Base-by-base conservation (phyloP, 2,329 filamentous ascomycete genomes). In the Onygenales sp. region DNA sequence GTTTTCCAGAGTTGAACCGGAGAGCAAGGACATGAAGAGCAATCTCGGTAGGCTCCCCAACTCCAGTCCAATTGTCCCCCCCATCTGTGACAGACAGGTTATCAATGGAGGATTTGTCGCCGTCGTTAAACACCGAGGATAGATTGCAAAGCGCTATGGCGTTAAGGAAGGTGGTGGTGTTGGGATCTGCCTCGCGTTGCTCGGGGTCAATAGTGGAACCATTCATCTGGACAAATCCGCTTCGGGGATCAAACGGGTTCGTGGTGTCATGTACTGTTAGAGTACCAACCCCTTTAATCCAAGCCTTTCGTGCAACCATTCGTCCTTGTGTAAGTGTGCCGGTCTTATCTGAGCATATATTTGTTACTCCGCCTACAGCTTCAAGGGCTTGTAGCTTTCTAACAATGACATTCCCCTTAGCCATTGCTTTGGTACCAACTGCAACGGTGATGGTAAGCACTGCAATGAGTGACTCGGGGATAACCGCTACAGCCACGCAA, bases 21-120 rank as follows among this genome's bases (percentile, higher is more conserved):
- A 77, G 77, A 9, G 81, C 80, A 62, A 86, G 84, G 0, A 86
- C 83, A 58, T 85, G 82, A 36, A 86, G 82, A 2, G 83, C 83
- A 54, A 86, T 84, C 59, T 86, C 83, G 4, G 83, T 85, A 0
- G 80, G 79, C 53, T 83, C 81, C 53, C 81, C 82, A 40, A 78
- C 75, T 14, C 77, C 79, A 49, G 77, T 72, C 81, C 81, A 84
- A 42, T 73, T 66, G 10, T 69, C 64, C 27, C 71, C 65, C 17
- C 67, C 67, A 53, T 49, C 52, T 6, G 45, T 39, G 8, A 46
- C 43, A 8, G 53, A 54, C 43, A 51, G 51, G 34, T 54, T 54
- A 32, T 57, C 52, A 33, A 52, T 32, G 4, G 56, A 57, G n/a
- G 37, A 9, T 32, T 58, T 56, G 31, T 57, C 51, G 27, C 39